Base-by-base conservation (phyloP, 192 early-diverging fungal genomes). In the Glomus cerebriforme region DNA sequence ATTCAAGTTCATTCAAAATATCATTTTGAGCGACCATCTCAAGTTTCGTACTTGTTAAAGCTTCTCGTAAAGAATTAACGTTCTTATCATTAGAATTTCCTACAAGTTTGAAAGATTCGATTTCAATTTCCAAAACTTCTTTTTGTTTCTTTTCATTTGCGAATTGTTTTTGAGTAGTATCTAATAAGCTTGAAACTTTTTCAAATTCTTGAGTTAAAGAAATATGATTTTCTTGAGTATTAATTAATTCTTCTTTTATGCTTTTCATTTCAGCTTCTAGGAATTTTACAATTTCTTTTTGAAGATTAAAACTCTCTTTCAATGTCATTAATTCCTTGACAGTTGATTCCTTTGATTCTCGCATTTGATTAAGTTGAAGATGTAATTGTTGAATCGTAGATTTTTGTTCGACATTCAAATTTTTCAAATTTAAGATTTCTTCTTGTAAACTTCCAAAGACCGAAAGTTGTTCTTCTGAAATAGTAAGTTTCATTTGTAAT, bases 21-120 rank as follows among this genome's bases (percentile, higher is more conserved):
- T 62, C 75, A 65, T 76, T 76, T 58, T 76, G 60, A 4, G 34
- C 32, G 32, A 39, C 75, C 75, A 76, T 47, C 39, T 64, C n/a
- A 26, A 34, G 37, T 29, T 32, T 76, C 2, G 75, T 34, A 45
- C 47, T 64, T 0, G 26, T 31, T 34, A 76, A 65, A 24, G 62
- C 59, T 43, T 64, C 35, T 65, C 59, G 19, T 26, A 64, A 10
- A 19, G 17, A 43, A 13, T 39, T 43, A 26, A 70, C 17, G 45
- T 76, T 37, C 19, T 45, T n/a, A 32, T 75, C 59, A 37, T 7
- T 17, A 60, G 17, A 54, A 22, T 67, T 27, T 26, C 39, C 39
- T 45, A 8, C 6, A 0, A 43, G 29, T 10, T 59, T 75, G 35
- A 60, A 75, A 9, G 35, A 10, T 29, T 58, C n/a, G 8, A 75